phyloP scores from a whole-genome alignment of 2,329 filamentous ascomycete species.

The Ophiostoma tasmaniense region DNA sequence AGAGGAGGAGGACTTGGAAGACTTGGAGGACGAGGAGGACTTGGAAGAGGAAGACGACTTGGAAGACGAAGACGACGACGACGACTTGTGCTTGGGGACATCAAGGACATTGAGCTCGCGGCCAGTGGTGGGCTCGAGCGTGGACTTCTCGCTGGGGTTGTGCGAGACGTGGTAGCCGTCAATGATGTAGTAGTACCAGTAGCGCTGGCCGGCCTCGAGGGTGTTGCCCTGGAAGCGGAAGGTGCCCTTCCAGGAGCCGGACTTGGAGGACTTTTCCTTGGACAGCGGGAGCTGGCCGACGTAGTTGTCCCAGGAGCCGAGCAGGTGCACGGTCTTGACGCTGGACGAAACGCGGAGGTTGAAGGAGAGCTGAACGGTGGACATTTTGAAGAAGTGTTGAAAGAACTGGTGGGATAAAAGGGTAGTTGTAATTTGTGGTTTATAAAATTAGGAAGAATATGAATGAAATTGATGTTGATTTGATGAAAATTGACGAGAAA shows the following conservation, averaged over 20 bases:
- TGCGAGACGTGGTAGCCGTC: slow-evolving; percentile 97
- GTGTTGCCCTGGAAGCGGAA: slow-evolving; percentile 89
- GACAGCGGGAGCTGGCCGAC: slow-evolving; percentile 86
- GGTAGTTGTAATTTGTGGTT: too few relatives aligned
- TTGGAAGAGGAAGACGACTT: slow-evolving; percentile 14
- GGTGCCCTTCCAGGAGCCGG: slow-evolving; percentile 87
- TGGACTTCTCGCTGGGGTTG: slow-evolving; percentile 83
- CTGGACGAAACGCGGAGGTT: slow-evolving; percentile 90
- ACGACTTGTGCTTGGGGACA: slow-evolving; percentile 56
- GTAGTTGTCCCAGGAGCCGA: slow-evolving; percentile 99
- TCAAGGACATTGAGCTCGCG: slow-evolving; percentile 97
- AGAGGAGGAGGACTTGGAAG: slow-evolving; percentile 29
- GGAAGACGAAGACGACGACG: slow-evolving; percentile 29
- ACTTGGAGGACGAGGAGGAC: slow-evolving; percentile 11
- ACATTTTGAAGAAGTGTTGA: slow-evolving; percentile 62
- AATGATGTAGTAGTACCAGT: slow-evolving; percentile 99
- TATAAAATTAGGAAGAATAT: slow-evolving; percentile 7
- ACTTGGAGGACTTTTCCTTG: slow-evolving; percentile 79
- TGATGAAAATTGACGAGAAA: neutral
- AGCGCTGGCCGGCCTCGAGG: slow-evolving; percentile 79
- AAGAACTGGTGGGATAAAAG: slow-evolving; percentile 19
- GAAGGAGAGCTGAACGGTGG: slow-evolving; percentile 89
- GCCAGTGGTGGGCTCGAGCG: slow-evolving; percentile 90
- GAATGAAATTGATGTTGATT: neutral
- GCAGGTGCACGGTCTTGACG: slow-evolving; percentile 94